Evolutionary conservation across 768 basidiomycete species (phyloP).

Genomic region (Naganishia antarctica): DNA sequence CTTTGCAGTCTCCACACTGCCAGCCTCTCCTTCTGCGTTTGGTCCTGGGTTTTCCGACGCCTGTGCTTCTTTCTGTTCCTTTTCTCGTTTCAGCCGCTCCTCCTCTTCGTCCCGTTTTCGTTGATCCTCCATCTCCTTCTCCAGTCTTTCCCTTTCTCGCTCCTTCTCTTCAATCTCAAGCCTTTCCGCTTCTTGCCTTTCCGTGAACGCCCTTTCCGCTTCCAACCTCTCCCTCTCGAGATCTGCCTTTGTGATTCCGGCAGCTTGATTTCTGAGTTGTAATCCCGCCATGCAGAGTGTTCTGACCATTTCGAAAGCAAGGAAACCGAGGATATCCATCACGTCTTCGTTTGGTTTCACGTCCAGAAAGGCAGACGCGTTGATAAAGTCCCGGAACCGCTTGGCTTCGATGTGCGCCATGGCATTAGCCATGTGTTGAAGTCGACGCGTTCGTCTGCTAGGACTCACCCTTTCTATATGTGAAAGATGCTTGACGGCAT

Average conservation of each 20-base stretch:
- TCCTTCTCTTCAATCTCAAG: conserved; percentile 37
- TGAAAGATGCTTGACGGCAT: conserved; percentile 93
- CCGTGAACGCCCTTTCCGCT: conserved; percentile 62
- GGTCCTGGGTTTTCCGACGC: background rate
- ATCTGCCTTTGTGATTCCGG: conserved; percentile 11
- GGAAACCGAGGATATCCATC: conserved; percentile 91
- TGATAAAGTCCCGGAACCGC: conserved; percentile 90
- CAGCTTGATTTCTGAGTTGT: conserved; percentile 54
- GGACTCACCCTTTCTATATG: conserved; percentile 80
- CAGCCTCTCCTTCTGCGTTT: background rate
- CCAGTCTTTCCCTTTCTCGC: background rate
- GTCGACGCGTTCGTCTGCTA: conserved; percentile 42
- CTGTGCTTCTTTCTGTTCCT: conserved; percentile 8
- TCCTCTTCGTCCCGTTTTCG: conserved; percentile 17
- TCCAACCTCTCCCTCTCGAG: conserved; percentile 59
- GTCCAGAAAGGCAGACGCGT: conserved; percentile 78
- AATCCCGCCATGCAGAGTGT: conserved; percentile 84
- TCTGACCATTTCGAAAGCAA: conserved; percentile 95
- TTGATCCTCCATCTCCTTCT: background rate
- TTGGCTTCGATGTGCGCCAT: conserved; percentile 58
- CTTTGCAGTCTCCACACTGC: background rate
- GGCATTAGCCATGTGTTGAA: background rate
- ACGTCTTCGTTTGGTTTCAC: conserved; percentile 89
- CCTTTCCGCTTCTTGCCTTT: conserved; percentile 6
- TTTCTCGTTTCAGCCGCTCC: conserved; percentile 6